These are phyloP conservation scores for Cadophora luteo-olivacea DNA, from an alignment of 2,329 filamentous ascomycete genomes.

Conservation along the genomic window DNA sequence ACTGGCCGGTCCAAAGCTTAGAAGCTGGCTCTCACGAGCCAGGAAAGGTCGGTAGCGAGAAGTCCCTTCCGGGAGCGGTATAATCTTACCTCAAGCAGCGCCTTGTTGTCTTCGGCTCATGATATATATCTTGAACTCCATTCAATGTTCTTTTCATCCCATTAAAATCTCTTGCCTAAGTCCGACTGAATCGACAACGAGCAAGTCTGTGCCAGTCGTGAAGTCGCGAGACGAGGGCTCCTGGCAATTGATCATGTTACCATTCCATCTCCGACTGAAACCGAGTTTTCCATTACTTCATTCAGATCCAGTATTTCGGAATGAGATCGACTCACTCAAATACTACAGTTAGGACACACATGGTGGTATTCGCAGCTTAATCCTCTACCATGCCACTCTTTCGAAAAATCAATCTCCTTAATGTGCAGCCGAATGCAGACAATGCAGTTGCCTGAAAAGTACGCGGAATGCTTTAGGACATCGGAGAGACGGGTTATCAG, in stretches of 20 bases:
- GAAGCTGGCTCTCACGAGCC: background rate
- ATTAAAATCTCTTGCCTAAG: background rate
- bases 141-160: background rate
- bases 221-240: background rate
- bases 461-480: no score
- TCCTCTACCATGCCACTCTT: no score
- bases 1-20: background rate
- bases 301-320: no score
- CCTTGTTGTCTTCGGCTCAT: background rate
- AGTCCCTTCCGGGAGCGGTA: background rate
- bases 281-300: background rate
- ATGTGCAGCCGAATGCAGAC: no score
- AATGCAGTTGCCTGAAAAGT: no score
- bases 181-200: background rate
- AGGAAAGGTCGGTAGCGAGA: background rate
- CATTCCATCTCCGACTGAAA: background rate
- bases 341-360: no score
- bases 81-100: background rate
- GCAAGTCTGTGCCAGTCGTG: background rate
- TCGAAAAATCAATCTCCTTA: no score
- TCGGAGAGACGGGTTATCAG: no score
- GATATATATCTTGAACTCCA: background rate
- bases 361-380: no score
- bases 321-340: no score
- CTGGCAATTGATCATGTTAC: background rate